Evolutionary conservation across 306 rosid species (phyloP).

Genomic region (Myrica gale): DNA sequence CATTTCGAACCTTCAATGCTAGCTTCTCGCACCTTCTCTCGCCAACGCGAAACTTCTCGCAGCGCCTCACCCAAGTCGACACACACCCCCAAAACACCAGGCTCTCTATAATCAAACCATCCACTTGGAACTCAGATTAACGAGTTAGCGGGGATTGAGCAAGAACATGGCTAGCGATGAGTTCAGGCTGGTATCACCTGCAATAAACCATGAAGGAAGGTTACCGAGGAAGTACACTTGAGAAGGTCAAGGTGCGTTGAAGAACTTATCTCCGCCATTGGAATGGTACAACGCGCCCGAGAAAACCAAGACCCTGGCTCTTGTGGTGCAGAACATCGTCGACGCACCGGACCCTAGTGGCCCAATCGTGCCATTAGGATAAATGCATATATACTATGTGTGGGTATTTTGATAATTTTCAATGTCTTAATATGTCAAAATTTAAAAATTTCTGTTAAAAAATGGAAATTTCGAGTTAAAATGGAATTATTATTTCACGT

Average conservation of each 20-base stretch:
- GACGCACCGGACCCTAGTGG: constrained; percentile 63
- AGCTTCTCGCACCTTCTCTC: constrained; percentile 4
- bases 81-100: neutral
- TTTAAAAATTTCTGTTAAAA: too few relatives aligned
- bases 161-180: constrained; percentile 48
- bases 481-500: too few relatives aligned
- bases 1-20: neutral
- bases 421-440: too few relatives aligned
- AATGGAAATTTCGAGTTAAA: too few relatives aligned
- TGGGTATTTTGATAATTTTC: too few relatives aligned
- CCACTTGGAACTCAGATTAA: neutral
- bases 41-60: constrained; percentile 24
- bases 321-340: constrained; percentile 72
- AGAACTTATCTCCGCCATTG: constrained; percentile 71
- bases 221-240: constrained; percentile 59
- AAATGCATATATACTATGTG: too few relatives aligned
- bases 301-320: constrained; percentile 61
- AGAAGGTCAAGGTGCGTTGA: constrained; percentile 79
- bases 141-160: constrained; percentile 9
- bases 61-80: constrained; percentile 20
- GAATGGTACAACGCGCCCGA: constrained; percentile 83
- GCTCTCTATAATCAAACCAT: neutral
- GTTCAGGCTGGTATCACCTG: constrained; percentile 58
- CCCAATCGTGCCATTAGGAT: constrained; percentile 52
- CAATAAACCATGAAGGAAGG: constrained; percentile 53